Percentiles rank a stretch among this genome's conserved stretches.
phyloP scores from a whole-genome alignment of 1,139 yeast species.

The Lodderomyces jiufengensis region DNA sequence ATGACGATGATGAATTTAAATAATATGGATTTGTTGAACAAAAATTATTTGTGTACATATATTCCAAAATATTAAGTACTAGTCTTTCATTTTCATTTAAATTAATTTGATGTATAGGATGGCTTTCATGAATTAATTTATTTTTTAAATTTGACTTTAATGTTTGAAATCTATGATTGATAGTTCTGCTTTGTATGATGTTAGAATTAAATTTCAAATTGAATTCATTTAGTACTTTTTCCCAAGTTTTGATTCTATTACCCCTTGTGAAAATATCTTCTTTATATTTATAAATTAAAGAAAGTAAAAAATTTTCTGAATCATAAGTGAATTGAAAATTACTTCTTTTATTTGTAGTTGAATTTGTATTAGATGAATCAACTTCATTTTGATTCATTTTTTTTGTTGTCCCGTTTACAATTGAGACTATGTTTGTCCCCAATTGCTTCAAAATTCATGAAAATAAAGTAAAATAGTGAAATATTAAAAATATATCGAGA shows the following conservation, averaged over 20 bases:
- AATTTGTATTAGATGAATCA: background rate
- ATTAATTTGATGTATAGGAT: conserved; percentile 11
- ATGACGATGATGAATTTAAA: conserved; percentile 1
- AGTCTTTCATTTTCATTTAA: conserved; percentile 28
- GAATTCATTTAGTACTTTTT: conserved; percentile 22
- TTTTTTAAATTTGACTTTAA: conserved; percentile 24
- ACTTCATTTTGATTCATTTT: background rate
- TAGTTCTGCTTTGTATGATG: conserved; percentile 28
- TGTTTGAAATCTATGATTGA: conserved; percentile 26
- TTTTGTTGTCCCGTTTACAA: background rate
- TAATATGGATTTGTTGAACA: conserved; percentile 6
- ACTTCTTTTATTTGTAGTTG: conserved; percentile 11
- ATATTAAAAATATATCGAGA: too few relatives aligned
- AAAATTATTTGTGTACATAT: conserved; percentile 9
- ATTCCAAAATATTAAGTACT: conserved; percentile 15
- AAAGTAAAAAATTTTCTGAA: conserved; percentile 23
- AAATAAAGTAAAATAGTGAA: too few relatives aligned
- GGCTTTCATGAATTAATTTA: conserved; percentile 17
- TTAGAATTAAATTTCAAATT: conserved; percentile 19
- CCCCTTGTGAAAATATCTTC: conserved; percentile 29
- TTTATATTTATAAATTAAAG: conserved; percentile 19
- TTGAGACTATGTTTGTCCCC: too few relatives aligned
- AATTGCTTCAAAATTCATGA: too few relatives aligned
- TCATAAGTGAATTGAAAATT: conserved; percentile 28
- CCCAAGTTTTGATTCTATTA: conserved; percentile 29